Base-by-base conservation (phyloP, 345 rosid genomes). In the Turritis glabra region DNA sequence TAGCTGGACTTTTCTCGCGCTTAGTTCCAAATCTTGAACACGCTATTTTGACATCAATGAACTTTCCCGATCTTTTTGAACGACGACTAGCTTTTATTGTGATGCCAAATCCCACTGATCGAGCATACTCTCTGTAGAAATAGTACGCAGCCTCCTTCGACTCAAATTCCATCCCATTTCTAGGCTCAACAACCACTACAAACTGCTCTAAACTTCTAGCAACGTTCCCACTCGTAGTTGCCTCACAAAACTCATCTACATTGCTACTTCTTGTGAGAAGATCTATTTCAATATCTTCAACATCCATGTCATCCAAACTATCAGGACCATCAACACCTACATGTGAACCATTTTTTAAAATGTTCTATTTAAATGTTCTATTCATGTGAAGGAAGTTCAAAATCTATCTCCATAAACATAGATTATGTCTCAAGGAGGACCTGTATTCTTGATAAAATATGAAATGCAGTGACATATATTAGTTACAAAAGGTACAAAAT, bases 61-160 rank as follows among this genome's bases (percentile, higher is more conserved):
- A 79, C 71, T 74, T 79, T 2, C 75, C 79, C 0, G 76, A 68
- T 13, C 56, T 55, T 25, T 74, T 79, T 0, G 79, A 79, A 8
- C 72, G 72, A 27, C 82, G 82, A 23, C 82, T 74, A 51, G 79
- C 76, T 79, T 79, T 74, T 5, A 79, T 74, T 0, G 76, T 79
- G 67, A 74, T 79, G 13, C 76, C 79, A 40, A 79, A 79, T 30
- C 79, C 79, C 2, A 74, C 67, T 14, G 61, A 35, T 22, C 68
- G 68, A 69, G 82, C 79, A 38, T 74, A 79, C 18, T 79, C 82
- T 8, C 72, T 61, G 32, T 79, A 79, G 62, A 79, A 74, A 62
- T 61, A 62, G 67, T 73, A 74, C 2, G 67, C 72, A 60, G 72
- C 72, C 41, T 79, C 82, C 59, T 79, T 79, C 0, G 82, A 74